Evolutionary conservation across 2,329 filamentous ascomycete genomes (phyloP), one percentile per base, ranked within the genome.

Genomic region (Shiraia bambusicola): DNA sequence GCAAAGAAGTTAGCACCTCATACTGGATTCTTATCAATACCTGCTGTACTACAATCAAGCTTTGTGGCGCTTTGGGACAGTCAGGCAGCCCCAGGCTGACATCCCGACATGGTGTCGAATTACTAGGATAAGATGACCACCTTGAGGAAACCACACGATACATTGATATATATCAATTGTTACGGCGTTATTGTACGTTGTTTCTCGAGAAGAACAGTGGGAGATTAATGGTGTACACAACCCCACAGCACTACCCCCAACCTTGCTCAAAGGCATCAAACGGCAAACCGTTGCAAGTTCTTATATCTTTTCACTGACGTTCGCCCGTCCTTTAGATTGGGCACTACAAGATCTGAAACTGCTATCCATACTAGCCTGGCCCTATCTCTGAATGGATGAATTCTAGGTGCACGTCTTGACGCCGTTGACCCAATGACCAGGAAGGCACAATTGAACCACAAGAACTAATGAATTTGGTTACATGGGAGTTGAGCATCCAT

Each of bases 51-150:
- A 36, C 36, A 35, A 39, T 59, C 51, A 65, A 66, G 61, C 61
- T 65, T 63, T 65, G 61, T 65, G 57, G 64, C 61, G 59, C 54
- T 56, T 52, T 46, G 32, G 37, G 28, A 29, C 14, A 12, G 49
- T 59, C 16, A 42, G 38, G 51, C 52, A 27, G 8, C 47, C 37
- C 36, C 31, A 40, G 28, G 26, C 14, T 30, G 33, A 26, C 24
- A 34, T 14, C 42, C 34, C 29, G 37, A 41, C 33, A 45, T 36
- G 40, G 32, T 40, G 37, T 37, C 26, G 8, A 22, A 22, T 14
- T 34, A 17, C 17, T 8, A 5, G 8, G 17, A 17, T n/a, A 17
- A 30, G 16, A 24, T 11, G 14, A 26, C n/a, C 22, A 7, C 6
- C 10, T 15, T 17, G 41, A n/a, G 40, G 40, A 28, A 40, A 13